Conservation (phyloP, 805 yeast genomes). For the Maudiozyma turicensis region DNA sequence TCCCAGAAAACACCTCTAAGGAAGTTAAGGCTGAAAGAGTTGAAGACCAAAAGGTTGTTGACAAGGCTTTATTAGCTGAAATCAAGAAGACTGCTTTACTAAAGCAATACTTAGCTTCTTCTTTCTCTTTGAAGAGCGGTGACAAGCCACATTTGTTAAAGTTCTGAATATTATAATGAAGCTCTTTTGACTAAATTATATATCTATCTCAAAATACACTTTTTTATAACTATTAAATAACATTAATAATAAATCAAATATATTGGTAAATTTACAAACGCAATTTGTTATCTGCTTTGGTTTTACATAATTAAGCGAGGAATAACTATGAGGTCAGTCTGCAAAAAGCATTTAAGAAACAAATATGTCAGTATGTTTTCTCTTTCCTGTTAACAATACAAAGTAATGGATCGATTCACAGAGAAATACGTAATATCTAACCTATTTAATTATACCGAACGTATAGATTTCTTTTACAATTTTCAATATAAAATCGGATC, state of each 20-base stretch:
- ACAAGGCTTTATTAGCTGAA: slow-evolving; percentile 80
- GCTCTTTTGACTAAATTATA: neutral
- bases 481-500: no score
- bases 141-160: slow-evolving; percentile 96
- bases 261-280: neutral
- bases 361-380: no score
- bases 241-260: slow-evolving; percentile 1
- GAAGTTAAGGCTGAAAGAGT: slow-evolving; percentile 86
- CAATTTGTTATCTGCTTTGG: neutral
- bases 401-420: no score
- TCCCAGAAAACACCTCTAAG: slow-evolving; percentile 68
- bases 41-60: slow-evolving; percentile 91
- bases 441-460: no score
- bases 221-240: slow-evolving; percentile 2
- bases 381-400: no score
- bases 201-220: neutral
- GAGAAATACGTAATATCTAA: no score
- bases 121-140: slow-evolving; percentile 94
- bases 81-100: slow-evolving; percentile 94
- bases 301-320: no score
- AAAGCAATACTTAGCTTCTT: slow-evolving; percentile 87
- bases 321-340: no score
- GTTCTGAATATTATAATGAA: slow-evolving; percentile 47
- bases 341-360: no score
- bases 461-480: no score